Evolutionary conservation across 2,329 filamentous ascomycete genomes (phyloP).

Genomic region (Fusarium sp.): DNA sequence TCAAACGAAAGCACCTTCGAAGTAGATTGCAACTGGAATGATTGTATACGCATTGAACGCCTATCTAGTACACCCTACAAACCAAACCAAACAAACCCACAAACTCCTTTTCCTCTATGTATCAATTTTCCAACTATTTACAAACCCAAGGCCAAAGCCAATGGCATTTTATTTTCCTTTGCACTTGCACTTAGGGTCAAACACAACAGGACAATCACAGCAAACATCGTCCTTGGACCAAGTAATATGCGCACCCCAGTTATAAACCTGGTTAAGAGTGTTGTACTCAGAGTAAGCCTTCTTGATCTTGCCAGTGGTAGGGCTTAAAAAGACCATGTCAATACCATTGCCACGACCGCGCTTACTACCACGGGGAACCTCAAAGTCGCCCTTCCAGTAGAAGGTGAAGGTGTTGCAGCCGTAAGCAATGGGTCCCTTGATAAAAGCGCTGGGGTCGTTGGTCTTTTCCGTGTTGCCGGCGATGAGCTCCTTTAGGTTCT

Average conservation of each 20-base stretch:
- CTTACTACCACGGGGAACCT: constrained; percentile 7
- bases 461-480: constrained; percentile 13
- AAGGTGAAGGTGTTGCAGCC: constrained; percentile 40
- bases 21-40: not conserved
- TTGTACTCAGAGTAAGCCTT: constrained; percentile 39
- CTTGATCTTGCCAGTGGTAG: constrained; percentile 21
- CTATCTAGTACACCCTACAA: not conserved
- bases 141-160: not conserved
- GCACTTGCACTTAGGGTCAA: constrained; percentile 33
- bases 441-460: constrained; percentile 26
- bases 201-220: constrained; percentile 37
- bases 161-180: not conserved
- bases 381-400: constrained; percentile 41
- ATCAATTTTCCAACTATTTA: not conserved
- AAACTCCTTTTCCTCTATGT: constrained; percentile 22
- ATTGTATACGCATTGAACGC: constrained; percentile 7
- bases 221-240: constrained; percentile 34
- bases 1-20: fast-evolving
- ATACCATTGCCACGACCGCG: constrained; percentile 34
- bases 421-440: constrained; percentile 31
- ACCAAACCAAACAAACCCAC: not conserved
- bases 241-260: constrained; percentile 36
- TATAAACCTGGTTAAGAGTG: constrained; percentile 39
- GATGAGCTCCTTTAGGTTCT: constrained; percentile 28
- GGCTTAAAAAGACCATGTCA: constrained; percentile 36